Conservation (phyloP, 495 filamentous ascomycete genomes). For the Bacidia rubella region DNA sequence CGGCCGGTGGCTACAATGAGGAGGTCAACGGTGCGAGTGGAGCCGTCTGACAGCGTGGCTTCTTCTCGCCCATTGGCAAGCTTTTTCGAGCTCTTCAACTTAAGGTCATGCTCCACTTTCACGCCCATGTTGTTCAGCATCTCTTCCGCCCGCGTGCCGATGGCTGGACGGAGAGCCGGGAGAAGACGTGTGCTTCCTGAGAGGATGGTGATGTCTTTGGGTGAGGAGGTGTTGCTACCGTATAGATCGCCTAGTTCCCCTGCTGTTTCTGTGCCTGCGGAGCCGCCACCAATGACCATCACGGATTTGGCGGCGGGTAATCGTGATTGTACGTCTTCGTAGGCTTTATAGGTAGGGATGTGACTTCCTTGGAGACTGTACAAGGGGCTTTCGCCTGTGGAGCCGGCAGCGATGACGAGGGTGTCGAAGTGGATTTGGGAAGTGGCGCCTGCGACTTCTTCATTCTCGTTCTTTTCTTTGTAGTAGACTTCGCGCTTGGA, state of each 20-base stretch:
- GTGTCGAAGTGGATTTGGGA: slow-evolving; percentile 21
- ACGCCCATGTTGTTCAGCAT: slow-evolving; percentile 41
- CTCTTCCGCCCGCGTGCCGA: slow-evolving; percentile 24
- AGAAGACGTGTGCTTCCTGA: slow-evolving; percentile 30
- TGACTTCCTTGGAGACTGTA: slow-evolving; percentile 22
- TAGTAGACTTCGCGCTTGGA: slow-evolving; percentile 18
- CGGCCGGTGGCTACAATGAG: slow-evolving; percentile 45
- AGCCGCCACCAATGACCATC: slow-evolving; percentile 19
- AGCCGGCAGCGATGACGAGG: slow-evolving; percentile 27
- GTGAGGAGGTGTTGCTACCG: slow-evolving; percentile 23
- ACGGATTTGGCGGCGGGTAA: slow-evolving; percentile 16
- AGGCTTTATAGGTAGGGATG: slow-evolving; percentile 14
- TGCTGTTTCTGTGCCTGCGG: slow-evolving; percentile 20
- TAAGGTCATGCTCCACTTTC: slow-evolving; percentile 25
- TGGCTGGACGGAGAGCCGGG: slow-evolving; percentile 19
- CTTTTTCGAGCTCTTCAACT: slow-evolving; percentile 20
- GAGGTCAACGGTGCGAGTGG: slow-evolving; percentile 29
- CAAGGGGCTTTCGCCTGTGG: slow-evolving; percentile 15
- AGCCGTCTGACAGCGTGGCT: slow-evolving; percentile 13
- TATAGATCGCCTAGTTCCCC: slow-evolving; percentile 14
- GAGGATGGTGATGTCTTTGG: slow-evolving; percentile 33
- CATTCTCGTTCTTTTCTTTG: slow-evolving; percentile 11
- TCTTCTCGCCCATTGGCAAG: slow-evolving; percentile 6
- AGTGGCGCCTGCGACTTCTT: slow-evolving; percentile 3
- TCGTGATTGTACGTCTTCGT: slow-evolving; percentile 17